Evolutionary conservation across 257 asterid species (phyloP).

Genomic region (Rehmannia glutinosa): DNA sequence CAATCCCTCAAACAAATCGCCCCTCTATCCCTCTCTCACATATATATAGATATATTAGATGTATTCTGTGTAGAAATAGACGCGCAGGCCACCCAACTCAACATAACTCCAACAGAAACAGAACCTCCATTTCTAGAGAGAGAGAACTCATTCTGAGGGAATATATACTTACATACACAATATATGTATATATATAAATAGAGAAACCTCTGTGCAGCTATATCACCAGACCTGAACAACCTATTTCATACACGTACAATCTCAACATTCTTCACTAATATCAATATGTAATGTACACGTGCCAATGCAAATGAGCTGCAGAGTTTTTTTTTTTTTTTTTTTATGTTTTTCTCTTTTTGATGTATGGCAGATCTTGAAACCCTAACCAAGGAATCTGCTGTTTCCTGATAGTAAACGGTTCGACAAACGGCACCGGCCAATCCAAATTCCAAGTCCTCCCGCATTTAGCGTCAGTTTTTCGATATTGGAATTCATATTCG

Average conservation of each 20-base stretch:
- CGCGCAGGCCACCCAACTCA: constrained; percentile 49
- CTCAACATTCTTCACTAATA: constrained; percentile 15
- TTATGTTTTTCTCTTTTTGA: neutral
- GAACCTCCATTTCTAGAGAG: constrained; percentile 23
- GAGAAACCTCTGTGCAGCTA: constrained; percentile 4
- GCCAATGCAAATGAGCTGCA: constrained; percentile 16
- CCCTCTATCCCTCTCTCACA: constrained; percentile 19
- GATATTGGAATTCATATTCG: constrained; percentile 2
- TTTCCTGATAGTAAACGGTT: constrained; percentile 21
- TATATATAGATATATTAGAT: too few species aligned
- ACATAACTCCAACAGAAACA: constrained; percentile 24
- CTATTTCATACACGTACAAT: constrained; percentile 9
- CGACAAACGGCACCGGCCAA: constrained; percentile 17
- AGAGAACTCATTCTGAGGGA: constrained; percentile 13
- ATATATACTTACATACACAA: neutral
- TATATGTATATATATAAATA: neutral
- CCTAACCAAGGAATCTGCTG: constrained; percentile 10
- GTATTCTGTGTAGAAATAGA: constrained; percentile 21
- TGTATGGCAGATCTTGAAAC: constrained; percentile 31
- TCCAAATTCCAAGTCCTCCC: constrained; percentile 10
- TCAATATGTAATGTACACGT: constrained; percentile 9
- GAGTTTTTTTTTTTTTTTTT: constrained; percentile 10
- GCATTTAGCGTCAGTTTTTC: constrained; percentile 15
- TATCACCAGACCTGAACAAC: constrained; percentile 11
- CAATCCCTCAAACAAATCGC: neutral